Percentiles rank a stretch among this genome's conserved stretches.
Evolutionary conservation across 768 basidiomycete genomes (phyloP).

Genomic region (Cystofilobasidium macerans): DNA sequence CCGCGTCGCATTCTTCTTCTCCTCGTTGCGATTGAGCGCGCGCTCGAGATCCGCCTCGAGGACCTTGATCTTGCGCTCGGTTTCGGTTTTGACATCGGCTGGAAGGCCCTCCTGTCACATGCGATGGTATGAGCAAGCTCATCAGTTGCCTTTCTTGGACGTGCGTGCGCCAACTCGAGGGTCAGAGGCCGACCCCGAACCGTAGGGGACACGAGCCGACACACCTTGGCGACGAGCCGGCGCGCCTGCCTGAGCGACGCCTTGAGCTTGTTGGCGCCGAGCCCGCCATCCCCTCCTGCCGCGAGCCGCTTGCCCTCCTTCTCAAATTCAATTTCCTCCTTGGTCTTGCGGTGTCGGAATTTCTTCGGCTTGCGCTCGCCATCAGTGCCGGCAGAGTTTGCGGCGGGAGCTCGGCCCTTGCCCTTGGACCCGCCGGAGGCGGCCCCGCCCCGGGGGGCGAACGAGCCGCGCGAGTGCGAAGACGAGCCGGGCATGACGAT

Average conservation of each 20-base stretch:
- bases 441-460: not conserved
- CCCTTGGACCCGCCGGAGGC: not conserved
- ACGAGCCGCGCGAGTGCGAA: not conserved
- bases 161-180: not conserved
- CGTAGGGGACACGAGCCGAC: slow-evolving; percentile 14
- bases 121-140: not conserved
- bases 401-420: not conserved
- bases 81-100: slow-evolving; percentile 70
- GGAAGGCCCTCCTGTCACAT: slow-evolving; percentile 57
- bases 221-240: slow-evolving; percentile 67
- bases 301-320: slow-evolving; percentile 11
- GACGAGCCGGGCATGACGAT: not conserved
- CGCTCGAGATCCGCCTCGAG: slow-evolving; percentile 48
- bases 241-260: slow-evolving; percentile 69
- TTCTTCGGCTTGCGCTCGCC: slow-evolving; percentile 19
- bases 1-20: slow-evolving; percentile 55
- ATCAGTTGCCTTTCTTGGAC: not conserved
- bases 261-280: slow-evolving; percentile 76
- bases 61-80: slow-evolving; percentile 63
- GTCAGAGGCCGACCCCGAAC: slow-evolving; percentile 1
- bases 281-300: not conserved
- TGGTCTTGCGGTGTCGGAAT: slow-evolving; percentile 11
- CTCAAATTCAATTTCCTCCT: slow-evolving; percentile 18
- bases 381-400: not conserved
- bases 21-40: slow-evolving; percentile 35